phyloP scores from a whole-genome alignment of 805 yeast species.

The Kurtzmaniella cleridarum region DNA sequence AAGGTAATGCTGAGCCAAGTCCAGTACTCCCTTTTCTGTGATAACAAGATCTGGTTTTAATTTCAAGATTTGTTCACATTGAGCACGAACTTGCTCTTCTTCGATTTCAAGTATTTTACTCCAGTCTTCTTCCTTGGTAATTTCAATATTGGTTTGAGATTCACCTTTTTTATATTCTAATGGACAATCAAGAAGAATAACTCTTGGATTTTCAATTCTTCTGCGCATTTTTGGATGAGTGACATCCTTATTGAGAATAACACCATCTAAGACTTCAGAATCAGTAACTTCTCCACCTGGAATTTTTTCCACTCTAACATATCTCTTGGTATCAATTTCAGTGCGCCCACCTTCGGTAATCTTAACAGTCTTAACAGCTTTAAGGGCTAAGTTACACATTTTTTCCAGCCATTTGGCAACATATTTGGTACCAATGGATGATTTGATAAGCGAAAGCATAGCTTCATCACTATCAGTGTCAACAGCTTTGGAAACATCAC shows the following conservation, averaged over 20 bases:
- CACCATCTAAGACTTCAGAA: conserved; percentile 82
- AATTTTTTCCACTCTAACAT: conserved; percentile 88
- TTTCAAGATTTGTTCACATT: conserved; percentile 80
- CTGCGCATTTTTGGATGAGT: conserved; percentile 99
- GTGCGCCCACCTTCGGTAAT: conserved; percentile 55
- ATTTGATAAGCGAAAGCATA: conserved; percentile 78
- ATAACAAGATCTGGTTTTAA: conserved; percentile 91
- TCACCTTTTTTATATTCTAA: conserved; percentile 98
- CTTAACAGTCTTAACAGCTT: conserved; percentile 81
- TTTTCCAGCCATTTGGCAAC: conserved; percentile 83
- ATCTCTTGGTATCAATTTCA: conserved; percentile 91
- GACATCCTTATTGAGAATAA: conserved; percentile 90
- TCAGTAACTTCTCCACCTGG: conserved; percentile 98
- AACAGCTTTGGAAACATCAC: conserved; percentile 75
- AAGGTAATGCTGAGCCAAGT: conserved; percentile 93
- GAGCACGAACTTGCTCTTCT: conserved; percentile 87
- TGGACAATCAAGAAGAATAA: conserved; percentile 90
- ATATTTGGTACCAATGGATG: conserved; percentile 95
- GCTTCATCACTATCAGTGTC: conserved; percentile 81
- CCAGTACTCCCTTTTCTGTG: conserved; percentile 97
- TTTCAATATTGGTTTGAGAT: conserved; percentile 96
- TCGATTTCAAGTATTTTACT: conserved; percentile 90
- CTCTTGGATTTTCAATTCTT: conserved; percentile 79
- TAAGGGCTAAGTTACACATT: conserved; percentile 85
- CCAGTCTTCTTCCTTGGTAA: conserved; percentile 96